These are phyloP conservation scores for Phytopythium litorale DNA, from an alignment of 352 stramenopile genomes.

Conservation along the genomic window DNA sequence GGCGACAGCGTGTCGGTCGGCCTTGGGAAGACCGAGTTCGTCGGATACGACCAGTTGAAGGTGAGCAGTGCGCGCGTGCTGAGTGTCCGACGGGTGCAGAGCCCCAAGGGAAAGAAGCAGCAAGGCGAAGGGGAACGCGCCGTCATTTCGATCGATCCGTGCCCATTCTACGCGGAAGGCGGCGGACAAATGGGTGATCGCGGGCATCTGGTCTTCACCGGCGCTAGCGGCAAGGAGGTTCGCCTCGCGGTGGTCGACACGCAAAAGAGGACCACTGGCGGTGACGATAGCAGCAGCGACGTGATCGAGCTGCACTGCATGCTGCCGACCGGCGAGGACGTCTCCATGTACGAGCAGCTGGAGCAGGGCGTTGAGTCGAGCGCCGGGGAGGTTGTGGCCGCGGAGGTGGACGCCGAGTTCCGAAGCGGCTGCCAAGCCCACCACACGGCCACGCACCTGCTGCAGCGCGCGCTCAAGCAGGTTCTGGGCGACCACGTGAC, in stretches of 20 bases:
- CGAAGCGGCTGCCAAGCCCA: conserved; percentile 53
- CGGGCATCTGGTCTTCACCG: conserved; percentile 27
- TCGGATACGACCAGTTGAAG: conserved; percentile 52
- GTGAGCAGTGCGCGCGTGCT: conserved; percentile 34
- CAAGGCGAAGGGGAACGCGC: background rate
- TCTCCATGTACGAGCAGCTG: conserved; percentile 22
- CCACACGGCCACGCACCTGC: conserved; percentile 77
- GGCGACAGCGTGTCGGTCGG: background rate
- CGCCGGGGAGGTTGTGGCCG: conserved; percentile 19
- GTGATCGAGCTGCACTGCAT: conserved; percentile 43
- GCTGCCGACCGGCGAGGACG: conserved; percentile 16
- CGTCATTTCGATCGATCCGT: conserved; percentile 46
- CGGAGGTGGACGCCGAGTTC: conserved; percentile 43
- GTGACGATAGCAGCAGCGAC: conserved; percentile 37
- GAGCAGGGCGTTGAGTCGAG: conserved; percentile 12
- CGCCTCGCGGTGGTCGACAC: conserved; percentile 36
- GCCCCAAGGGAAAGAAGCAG: conserved; percentile 7
- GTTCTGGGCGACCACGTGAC: conserved; percentile 71
- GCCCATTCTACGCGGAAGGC: conserved; percentile 74
- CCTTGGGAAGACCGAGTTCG: conserved; percentile 28
- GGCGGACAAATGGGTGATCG: conserved; percentile 76
- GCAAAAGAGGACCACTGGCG: conserved; percentile 23
- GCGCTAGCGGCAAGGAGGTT: conserved; percentile 6
- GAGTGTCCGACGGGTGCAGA: conserved; percentile 20
- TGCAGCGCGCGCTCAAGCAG: conserved; percentile 63